Evolutionary conservation across 1,139 yeast genomes (phyloP), one percentile per base, ranked within the genome.

Genomic region (Saccharomyces hybrid): DNA sequence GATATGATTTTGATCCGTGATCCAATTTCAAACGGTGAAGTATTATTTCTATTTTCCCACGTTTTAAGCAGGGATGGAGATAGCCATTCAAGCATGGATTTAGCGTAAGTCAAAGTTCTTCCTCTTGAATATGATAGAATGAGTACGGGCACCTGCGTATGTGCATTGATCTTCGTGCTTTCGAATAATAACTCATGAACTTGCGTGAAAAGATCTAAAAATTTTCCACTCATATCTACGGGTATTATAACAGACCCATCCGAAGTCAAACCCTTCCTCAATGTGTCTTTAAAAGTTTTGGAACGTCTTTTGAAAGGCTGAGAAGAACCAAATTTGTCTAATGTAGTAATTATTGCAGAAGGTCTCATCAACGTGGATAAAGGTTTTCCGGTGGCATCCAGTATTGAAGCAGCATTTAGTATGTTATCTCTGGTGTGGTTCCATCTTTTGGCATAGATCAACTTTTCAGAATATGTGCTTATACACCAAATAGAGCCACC

Each of bases 1-100:
- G 80, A 80, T 27, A 83, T 75, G 14, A 85, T 75, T 69, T 82
- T 82, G 58, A 81, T 81, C 65, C 82, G 75, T 31, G 84, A 73
- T 57, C 87, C 84, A 32, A 69, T 48, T 62, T 84, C 88, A 59
- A 73, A 73, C 7, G 97, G 96, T 2, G 86, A 80, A 55, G 81
- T 80, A 54, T 82, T 65, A 48, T 68, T 83, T 60, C 82, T 78
- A 9, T 78, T 74, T 62, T 88, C 96, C 93, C 96, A 89, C 53
- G 84, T 86, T 62, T 86, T 85, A 34, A 88, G 80, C 48, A 90
- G 79, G 28, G 83, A 79, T 1, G 91, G 80, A 0, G 95, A 83
- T 93, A 93, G 87, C 98, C 98, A 95, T 72, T 95, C 99, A 27
- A 91, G 73, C 83, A 93, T 86, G 56, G 89, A 86, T 19, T 90